These are phyloP conservation scores for Claviceps pazoutovae DNA, from an alignment of 2,329 filamentous ascomycete genomes.

Conservation along the genomic window DNA sequence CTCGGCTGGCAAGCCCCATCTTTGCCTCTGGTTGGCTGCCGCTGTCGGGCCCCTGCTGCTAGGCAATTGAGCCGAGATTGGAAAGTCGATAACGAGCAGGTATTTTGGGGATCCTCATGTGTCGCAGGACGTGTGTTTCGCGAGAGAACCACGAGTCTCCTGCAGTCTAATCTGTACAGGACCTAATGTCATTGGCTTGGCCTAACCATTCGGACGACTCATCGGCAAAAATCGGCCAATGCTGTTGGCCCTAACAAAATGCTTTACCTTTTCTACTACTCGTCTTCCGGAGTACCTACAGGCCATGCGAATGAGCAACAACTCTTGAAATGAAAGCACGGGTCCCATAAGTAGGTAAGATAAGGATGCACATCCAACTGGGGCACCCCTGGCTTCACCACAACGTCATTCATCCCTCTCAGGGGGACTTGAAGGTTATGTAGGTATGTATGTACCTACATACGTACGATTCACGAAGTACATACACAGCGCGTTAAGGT, in stretches of 20 bases:
- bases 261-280: not conserved
- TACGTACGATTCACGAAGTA: too few species aligned
- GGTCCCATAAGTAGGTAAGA: not conserved
- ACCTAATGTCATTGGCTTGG: too few species aligned
- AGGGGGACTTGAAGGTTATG: not conserved
- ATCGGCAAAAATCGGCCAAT: too few species aligned
- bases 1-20: not conserved
- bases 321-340: not conserved
- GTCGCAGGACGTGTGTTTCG: too few species aligned
- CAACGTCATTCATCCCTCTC: not conserved
- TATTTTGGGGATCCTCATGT: not conserved
- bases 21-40: not conserved
- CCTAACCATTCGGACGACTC: too few species aligned
- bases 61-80: conserved; percentile 6
- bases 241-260: too few species aligned
- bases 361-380: not conserved
- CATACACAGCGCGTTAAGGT: too few species aligned
- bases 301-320: not conserved
- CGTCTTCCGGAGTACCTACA: not conserved
- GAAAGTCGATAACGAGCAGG: not conserved
- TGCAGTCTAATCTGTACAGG: too few species aligned
- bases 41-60: conserved; percentile 3
- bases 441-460: too few species aligned
- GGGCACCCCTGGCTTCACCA: not conserved
- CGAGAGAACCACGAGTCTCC: too few species aligned